Conservation (phyloP, 495 filamentous ascomycete species). For the Aspergillus nidulans region DNA sequence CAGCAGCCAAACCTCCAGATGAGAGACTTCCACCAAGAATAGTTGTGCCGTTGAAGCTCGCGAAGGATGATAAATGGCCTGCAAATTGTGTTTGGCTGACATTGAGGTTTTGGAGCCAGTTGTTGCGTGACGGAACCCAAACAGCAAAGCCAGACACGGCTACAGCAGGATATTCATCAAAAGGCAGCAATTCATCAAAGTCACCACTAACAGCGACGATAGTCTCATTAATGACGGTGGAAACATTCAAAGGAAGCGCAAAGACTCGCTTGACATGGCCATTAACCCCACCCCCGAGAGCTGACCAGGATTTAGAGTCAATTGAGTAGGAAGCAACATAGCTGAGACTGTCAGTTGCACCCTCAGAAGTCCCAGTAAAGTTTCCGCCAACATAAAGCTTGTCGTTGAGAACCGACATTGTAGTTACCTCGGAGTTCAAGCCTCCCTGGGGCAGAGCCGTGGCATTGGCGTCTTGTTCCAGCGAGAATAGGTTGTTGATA, state of each 20-base stretch:
- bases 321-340: constrained; percentile 75
- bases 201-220: constrained; percentile 76
- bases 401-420: constrained; percentile 61
- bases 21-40: constrained; percentile 75
- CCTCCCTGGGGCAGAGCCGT: constrained; percentile 63
- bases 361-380: constrained; percentile 71
- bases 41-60: constrained; percentile 56
- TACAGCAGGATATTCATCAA: constrained; percentile 55
- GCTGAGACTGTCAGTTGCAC: constrained; percentile 55
- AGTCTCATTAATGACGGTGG: constrained; percentile 60
- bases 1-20: constrained; percentile 63
- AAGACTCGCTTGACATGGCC: constrained; percentile 71
- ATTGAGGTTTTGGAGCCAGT: constrained; percentile 84
- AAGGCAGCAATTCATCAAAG: constrained; percentile 68
- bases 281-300: constrained; percentile 83
- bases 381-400: constrained; percentile 78
- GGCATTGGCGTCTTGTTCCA: constrained; percentile 57
- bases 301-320: constrained; percentile 61
- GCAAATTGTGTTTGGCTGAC: constrained; percentile 57
- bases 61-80: constrained; percentile 66
- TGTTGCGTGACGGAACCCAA: constrained; percentile 85
- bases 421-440: constrained; percentile 71
- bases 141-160: constrained; percentile 73
- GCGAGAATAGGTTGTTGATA: constrained; percentile 69
- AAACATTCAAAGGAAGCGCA: constrained; percentile 75